Evolutionary conservation across 2,329 filamentous ascomycete species (phyloP).

Genomic region (Waltergamsia citrina): DNA sequence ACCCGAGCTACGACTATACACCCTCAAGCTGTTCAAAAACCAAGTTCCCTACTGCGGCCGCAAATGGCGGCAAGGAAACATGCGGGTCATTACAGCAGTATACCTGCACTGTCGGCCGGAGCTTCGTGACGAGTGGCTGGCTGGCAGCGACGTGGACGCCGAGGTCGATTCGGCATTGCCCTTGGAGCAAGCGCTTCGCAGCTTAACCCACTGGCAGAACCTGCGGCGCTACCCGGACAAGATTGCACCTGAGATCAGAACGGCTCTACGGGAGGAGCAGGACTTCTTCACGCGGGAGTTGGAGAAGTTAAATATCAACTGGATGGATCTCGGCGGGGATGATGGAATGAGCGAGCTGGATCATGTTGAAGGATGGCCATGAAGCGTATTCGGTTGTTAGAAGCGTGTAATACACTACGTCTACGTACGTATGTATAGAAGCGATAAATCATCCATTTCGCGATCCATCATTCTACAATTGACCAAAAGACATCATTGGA

Average conservation of each 20-base stretch:
- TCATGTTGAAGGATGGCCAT: slow-evolving; percentile 18
- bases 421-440: too few species aligned
- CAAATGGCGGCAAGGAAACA: slow-evolving; percentile 97
- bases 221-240: slow-evolving; percentile 71
- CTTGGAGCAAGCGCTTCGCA: slow-evolving; percentile 80
- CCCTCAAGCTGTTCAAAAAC: slow-evolving; percentile 95
- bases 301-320: slow-evolving; percentile 56
- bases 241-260: slow-evolving; percentile 51
- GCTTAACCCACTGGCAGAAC: slow-evolving; percentile 92
- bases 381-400: too few species aligned
- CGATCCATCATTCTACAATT: too few species aligned
- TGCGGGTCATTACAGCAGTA: slow-evolving; percentile 96
- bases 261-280: slow-evolving; percentile 59
- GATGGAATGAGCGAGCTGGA: slow-evolving; percentile 22
- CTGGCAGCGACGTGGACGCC: slow-evolving; percentile 82
- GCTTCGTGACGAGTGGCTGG: slow-evolving; percentile 88
- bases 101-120: slow-evolving; percentile 92
- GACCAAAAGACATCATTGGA: too few species aligned
- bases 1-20: slow-evolving; percentile 79
- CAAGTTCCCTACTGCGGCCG: slow-evolving; percentile 96
- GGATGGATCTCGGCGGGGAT: slow-evolving; percentile 28
- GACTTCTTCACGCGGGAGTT: slow-evolving; percentile 74
- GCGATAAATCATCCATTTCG: too few species aligned
- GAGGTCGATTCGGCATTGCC: slow-evolving; percentile 91
- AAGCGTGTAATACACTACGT: too few species aligned